Conservation (phyloP, 225 moss, liverwort and hornwort genomes). For the Thuidium tamariscinum region DNA sequence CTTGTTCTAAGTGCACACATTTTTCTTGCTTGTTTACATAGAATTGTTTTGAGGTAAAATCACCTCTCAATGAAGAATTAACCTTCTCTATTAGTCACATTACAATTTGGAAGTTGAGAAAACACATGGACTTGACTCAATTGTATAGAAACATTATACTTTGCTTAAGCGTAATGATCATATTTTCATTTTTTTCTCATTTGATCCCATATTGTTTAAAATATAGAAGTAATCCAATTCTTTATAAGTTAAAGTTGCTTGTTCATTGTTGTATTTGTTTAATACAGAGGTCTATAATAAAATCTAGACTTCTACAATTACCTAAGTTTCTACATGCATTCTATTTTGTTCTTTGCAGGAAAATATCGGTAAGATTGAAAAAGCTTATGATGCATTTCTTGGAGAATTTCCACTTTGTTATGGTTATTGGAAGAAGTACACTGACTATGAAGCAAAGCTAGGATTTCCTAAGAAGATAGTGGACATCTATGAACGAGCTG, state of each 20-base stretch:
- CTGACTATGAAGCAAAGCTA: constrained; percentile 69
- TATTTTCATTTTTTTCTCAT: not conserved
- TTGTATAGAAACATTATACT: not conserved
- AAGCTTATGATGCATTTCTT: constrained; percentile 73
- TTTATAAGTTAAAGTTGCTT: not conserved
- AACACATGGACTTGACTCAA: not conserved
- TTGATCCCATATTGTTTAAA: not conserved
- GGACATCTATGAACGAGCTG: constrained; percentile 82
- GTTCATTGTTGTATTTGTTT: not conserved
- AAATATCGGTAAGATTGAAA: constrained; percentile 51
- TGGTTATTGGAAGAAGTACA: constrained; percentile 99
- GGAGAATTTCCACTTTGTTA: constrained; percentile 93
- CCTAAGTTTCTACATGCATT: not conserved
- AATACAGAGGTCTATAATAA: too few species aligned
- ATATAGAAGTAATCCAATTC: not conserved
- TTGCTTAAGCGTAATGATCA: not conserved
- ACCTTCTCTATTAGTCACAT: not conserved
- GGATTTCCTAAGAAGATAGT: constrained; percentile 66
- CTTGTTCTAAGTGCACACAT: not conserved
- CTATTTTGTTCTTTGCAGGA: constrained; percentile 30
- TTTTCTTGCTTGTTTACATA: not conserved
- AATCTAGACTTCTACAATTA: not conserved
- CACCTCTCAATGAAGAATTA: not conserved
- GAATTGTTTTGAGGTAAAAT: not conserved
- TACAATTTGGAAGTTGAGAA: not conserved